A percentile compares a stretch with the other conserved stretches of the same genome.
phyloP scores from a whole-genome alignment of 1,284 basidiomycete genomes.

The Stygiomarasmius scandens region DNA sequence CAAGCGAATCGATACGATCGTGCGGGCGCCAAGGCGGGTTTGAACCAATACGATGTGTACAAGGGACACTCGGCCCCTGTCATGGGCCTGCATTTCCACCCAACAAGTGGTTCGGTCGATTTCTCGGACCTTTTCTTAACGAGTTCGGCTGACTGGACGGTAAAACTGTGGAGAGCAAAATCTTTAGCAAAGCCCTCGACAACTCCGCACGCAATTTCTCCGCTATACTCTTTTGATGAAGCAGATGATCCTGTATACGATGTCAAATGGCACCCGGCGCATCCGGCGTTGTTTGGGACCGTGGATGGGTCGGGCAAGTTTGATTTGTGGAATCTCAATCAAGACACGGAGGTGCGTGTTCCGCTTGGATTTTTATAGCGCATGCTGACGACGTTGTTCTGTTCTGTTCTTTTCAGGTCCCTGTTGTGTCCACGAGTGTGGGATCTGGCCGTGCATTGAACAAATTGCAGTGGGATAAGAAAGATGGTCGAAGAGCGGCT shows the following conservation, averaged over 20 bases:
- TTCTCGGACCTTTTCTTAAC: slow-evolving; percentile 95
- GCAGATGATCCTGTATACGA: slow-evolving; percentile 99
- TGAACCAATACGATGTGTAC: slow-evolving; percentile 91
- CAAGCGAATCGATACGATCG: slow-evolving; percentile 96
- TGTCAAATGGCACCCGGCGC: slow-evolving; percentile 94
- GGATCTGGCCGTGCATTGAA: slow-evolving; percentile 85
- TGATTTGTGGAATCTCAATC: slow-evolving; percentile 95
- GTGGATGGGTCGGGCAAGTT: slow-evolving; percentile 95
- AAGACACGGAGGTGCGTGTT: slow-evolving; percentile 84
- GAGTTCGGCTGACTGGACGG: slow-evolving; percentile 92
- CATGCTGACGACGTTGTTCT: slow-evolving; percentile 12
- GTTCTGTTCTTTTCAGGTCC: slow-evolving; percentile 55
- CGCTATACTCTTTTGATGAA: slow-evolving; percentile 93
- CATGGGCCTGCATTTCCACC: slow-evolving; percentile 94
- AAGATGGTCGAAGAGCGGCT: slow-evolving; percentile 83
- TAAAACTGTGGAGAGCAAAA: slow-evolving; percentile 90
- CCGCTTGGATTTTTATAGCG: slow-evolving; percentile 7
- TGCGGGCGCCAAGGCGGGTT: slow-evolving; percentile 92
- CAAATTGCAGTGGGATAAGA: slow-evolving; percentile 92
- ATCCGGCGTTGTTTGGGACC: slow-evolving; percentile 92
- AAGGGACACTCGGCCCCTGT: slow-evolving; percentile 92
- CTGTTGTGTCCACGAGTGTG: slow-evolving; percentile 75
- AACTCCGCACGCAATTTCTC: slow-evolving; percentile 58
- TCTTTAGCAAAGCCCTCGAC: slow-evolving; percentile 68
- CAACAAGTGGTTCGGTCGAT: slow-evolving; percentile 86